A percentile compares a stretch with the other conserved stretches of the same genome.
Conservation (phyloP, 768 basidiomycete species). For the Chiua virens region DNA sequence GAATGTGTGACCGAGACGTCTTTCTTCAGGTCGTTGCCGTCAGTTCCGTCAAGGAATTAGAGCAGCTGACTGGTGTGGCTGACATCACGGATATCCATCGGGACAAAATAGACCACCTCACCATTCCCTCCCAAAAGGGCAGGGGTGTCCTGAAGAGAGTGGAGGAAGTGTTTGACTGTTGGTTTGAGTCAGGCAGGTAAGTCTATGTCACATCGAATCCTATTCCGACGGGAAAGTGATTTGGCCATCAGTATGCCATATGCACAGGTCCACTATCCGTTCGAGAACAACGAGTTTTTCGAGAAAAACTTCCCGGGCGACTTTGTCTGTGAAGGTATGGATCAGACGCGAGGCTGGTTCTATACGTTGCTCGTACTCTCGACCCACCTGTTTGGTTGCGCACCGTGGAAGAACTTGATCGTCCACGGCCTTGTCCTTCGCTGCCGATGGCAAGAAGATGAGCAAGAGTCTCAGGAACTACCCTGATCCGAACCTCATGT, state of each 20-base stretch:
- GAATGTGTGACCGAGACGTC: background rate
- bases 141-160: conserved; percentile 84
- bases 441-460: conserved; percentile 99
- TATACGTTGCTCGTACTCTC: conserved; percentile 95
- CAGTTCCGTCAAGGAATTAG: conserved; percentile 85
- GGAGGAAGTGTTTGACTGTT: conserved; percentile 99
- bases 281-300: conserved; percentile 92
- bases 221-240: background rate
- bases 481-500: conserved; percentile 90
- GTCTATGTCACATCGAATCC: conserved; percentile 15
- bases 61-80: conserved; percentile 77
- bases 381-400: conserved; percentile 90
- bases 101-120: conserved; percentile 94
- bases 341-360: conserved; percentile 99
- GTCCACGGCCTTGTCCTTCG: conserved; percentile 94
- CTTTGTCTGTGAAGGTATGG: conserved; percentile 97
- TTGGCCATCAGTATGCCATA: conserved; percentile 83
- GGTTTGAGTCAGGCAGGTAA: conserved; percentile 99
- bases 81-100: conserved; percentile 90
- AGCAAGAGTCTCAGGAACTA: conserved; percentile 97
- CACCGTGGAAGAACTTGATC: conserved; percentile 98
- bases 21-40: conserved; percentile 70
- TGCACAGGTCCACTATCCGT: conserved; percentile 96
- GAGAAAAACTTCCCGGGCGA: conserved; percentile 88
- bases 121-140: conserved; percentile 88